phyloP scores from a whole-genome alignment of 305 asterid species.

The Ajuga reptans region DNA sequence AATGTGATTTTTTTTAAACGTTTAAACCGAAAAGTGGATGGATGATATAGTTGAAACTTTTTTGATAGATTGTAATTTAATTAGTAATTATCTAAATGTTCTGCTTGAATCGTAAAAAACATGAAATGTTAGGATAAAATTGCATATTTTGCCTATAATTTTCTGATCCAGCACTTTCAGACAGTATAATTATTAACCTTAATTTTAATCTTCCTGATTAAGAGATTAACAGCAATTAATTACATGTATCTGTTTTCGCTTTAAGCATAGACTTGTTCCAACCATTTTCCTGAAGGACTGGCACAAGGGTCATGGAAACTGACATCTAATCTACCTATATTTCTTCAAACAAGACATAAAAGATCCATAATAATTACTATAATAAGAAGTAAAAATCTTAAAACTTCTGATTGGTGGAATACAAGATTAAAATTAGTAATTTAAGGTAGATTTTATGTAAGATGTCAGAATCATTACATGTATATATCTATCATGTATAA shows the following conservation, averaged over 20 bases:
- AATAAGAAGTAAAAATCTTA: background rate
- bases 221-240: slow-evolving; percentile 12
- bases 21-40: too few species aligned
- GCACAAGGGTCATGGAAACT: background rate
- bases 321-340: slow-evolving; percentile 33
- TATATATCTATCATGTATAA: too few species aligned
- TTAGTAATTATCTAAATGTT: too few species aligned
- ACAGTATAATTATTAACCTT: background rate
- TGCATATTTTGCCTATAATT: background rate
- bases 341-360: slow-evolving; percentile 19
- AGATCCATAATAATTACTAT: background rate
- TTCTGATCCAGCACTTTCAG: background rate
- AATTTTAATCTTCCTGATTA: slow-evolving; percentile 21
- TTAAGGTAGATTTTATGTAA: background rate
- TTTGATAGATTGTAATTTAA: too few species aligned
- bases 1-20: too few species aligned
- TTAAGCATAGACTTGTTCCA: slow-evolving; percentile 16
- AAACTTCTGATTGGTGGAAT: background rate
- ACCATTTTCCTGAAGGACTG: slow-evolving; percentile 26
- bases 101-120: too few species aligned
- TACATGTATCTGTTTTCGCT: background rate
- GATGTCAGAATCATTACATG: background rate
- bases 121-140: too few species aligned
- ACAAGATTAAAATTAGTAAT: background rate
- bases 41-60: too few species aligned